Evolutionary conservation across 371 early-diverging fungal species (phyloP).

Genomic region (Mucor saturninus): DNA sequence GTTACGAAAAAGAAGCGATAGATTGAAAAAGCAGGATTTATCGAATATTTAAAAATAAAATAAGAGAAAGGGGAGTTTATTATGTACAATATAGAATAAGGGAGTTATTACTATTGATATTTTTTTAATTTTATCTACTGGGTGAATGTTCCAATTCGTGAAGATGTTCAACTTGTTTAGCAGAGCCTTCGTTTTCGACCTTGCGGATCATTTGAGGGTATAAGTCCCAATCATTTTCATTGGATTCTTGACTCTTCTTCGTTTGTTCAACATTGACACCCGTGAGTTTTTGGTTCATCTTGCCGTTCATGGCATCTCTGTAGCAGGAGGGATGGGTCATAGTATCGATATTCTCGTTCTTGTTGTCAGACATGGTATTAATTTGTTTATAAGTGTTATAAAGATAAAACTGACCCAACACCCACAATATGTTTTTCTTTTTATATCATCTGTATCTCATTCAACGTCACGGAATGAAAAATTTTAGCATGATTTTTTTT

Average conservation of each 20-base stretch:
- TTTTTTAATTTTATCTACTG: constrained; percentile 1
- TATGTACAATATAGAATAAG: neutral
- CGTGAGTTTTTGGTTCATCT: constrained; percentile 4
- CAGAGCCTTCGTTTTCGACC: constrained; percentile 56
- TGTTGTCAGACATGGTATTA: constrained; percentile 7
- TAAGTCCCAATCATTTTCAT: constrained; percentile 42
- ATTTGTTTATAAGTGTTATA: neutral
- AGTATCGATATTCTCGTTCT: constrained; percentile 10
- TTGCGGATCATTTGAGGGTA: constrained; percentile 46
- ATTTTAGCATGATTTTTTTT: no score
- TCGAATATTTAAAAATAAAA: neutral
- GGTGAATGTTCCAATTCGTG: constrained; percentile 12
- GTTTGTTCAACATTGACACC: neutral
- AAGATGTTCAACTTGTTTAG: constrained; percentile 53
- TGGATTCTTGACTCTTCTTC: neutral
- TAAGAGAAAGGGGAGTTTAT: neutral
- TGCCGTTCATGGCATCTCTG: constrained; percentile 24
- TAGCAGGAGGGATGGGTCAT: constrained; percentile 29
- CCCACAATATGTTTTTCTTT: neutral
- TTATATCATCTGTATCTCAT: no score
- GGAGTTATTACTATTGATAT: neutral
- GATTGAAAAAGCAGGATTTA: constrained; percentile 13
- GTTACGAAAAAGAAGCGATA: constrained; percentile 43
- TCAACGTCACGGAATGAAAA: no score
- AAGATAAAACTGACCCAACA: neutral